Conservation (phyloP, 345 rosid genomes). For the Nephelium lappaceum region DNA sequence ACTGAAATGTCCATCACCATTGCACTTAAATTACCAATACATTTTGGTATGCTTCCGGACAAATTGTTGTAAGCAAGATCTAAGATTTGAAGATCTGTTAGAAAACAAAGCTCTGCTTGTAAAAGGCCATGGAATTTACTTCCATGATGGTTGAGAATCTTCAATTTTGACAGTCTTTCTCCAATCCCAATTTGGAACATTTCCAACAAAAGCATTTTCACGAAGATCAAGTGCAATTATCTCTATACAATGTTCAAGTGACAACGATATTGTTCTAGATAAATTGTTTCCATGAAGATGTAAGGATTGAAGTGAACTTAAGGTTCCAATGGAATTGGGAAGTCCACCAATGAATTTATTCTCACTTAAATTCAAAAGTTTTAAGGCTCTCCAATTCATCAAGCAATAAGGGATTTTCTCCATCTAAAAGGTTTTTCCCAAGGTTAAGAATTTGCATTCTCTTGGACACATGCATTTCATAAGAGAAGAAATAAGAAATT, state of each 20-base stretch:
- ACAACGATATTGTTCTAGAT: not conserved
- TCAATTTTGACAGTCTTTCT: not conserved
- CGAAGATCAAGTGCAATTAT: not conserved
- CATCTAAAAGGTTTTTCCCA: no score
- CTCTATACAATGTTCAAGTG: not conserved
- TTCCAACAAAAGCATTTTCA: not conserved
- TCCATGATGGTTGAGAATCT: conserved; percentile 7
- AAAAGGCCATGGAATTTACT: conserved; percentile 27
- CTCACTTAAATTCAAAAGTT: no score
- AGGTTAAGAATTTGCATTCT: no score
- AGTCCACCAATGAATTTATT: not conserved
- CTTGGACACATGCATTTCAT: conserved; percentile 13
- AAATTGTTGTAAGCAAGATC: not conserved
- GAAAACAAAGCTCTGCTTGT: conserved; percentile 11
- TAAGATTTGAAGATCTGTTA: not conserved
- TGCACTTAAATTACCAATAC: not conserved
- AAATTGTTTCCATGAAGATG: not conserved
- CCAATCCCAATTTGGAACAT: not conserved
- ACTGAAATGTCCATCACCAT: not conserved
- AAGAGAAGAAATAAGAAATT: conserved; percentile 19
- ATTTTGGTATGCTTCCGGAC: not conserved
- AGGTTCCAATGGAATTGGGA: not conserved
- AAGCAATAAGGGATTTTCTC: no score
- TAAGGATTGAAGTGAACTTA: not conserved
- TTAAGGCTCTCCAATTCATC: no score